Evolutionary conservation across 2,329 filamentous ascomycete species (phyloP).

Genomic region (Exophiala bonariae): DNA sequence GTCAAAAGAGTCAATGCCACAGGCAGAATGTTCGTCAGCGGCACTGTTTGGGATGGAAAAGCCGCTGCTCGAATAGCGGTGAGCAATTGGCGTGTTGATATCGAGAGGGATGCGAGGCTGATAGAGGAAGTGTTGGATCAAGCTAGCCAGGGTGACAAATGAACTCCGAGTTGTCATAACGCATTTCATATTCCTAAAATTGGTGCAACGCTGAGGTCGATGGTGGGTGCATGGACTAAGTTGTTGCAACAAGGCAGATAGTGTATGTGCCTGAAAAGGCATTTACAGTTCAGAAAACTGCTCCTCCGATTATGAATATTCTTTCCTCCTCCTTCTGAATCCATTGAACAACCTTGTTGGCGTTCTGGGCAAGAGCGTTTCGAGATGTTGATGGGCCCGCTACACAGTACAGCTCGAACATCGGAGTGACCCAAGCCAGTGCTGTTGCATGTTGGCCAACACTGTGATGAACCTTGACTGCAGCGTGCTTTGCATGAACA

Average conservation of each 20-base stretch:
- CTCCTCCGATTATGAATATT: slow-evolving; percentile 96
- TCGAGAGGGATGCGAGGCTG: slow-evolving; percentile 65
- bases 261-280: not conserved
- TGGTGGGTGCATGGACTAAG: too few relatives aligned
- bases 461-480: slow-evolving; percentile 82
- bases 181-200: too few relatives aligned
- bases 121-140: slow-evolving; percentile 62
- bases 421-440: slow-evolving; percentile 85
- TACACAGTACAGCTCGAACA: slow-evolving; percentile 95
- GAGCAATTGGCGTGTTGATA: slow-evolving; percentile 78
- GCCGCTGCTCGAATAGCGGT: slow-evolving; percentile 81
- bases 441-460: slow-evolving; percentile 69
- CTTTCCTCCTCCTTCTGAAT: slow-evolving; percentile 88
- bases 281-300: slow-evolving; percentile 68
- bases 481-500: slow-evolving; percentile 80
- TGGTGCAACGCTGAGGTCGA: too few relatives aligned
- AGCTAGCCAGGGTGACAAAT: too few relatives aligned
- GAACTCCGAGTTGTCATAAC: too few relatives aligned
- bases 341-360: slow-evolving; percentile 89
- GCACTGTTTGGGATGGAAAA: slow-evolving; percentile 72
- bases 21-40: slow-evolving; percentile 77
- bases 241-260: too few relatives aligned
- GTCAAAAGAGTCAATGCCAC: slow-evolving; percentile 71
- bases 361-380: slow-evolving; percentile 74
- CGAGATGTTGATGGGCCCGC: slow-evolving; percentile 68